Evolutionary conservation across 2,329 filamentous ascomycete genomes (phyloP).

Genomic region (Neonectria punicea): DNA sequence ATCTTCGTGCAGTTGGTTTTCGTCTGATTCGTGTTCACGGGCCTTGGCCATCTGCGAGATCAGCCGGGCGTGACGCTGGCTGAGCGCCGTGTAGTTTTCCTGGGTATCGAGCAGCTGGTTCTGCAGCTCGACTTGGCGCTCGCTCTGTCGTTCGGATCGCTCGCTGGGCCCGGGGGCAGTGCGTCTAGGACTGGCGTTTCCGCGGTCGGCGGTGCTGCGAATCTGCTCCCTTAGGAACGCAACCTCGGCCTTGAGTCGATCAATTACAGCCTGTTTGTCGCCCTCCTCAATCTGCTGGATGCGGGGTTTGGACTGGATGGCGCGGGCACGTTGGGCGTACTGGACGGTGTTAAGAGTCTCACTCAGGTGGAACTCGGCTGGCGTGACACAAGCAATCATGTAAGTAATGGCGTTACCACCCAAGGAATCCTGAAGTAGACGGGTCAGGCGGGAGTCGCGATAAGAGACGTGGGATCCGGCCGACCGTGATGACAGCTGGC

Average conservation of each 20-base stretch:
- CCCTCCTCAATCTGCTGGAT: conserved; percentile 94
- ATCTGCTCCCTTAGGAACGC: conserved; percentile 95
- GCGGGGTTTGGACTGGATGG: conserved; percentile 96
- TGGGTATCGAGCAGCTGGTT: conserved; percentile 93
- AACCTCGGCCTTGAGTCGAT: conserved; percentile 92
- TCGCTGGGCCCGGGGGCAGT: conserved; percentile 68
- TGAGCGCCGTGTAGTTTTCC: conserved; percentile 93
- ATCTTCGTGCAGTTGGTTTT: conserved; percentile 65
- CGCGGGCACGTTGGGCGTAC: conserved; percentile 94
- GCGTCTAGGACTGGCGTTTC: conserved; percentile 65
- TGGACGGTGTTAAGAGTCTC: conserved; percentile 98
- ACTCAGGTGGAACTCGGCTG: conserved; percentile 95
- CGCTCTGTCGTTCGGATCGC: conserved; percentile 80
- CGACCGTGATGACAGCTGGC: conserved; percentile 91
- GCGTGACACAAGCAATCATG: conserved; percentile 99
- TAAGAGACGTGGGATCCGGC: conserved; percentile 94
- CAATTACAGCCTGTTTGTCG: conserved; percentile 94
- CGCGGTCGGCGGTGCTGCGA: conserved; percentile 75
- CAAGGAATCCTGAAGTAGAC: conserved; percentile 93
- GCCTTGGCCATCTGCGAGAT: conserved; percentile 94
- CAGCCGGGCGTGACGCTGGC: conserved; percentile 92
- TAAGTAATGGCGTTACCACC: conserved; percentile 98
- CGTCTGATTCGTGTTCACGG: conserved; percentile 73
- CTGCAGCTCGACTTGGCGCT: conserved; percentile 89
- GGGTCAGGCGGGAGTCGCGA: conserved; percentile 95